Conservation (phyloP, 2,329 filamentous ascomycete species). For the Fusarium metavorans region DNA sequence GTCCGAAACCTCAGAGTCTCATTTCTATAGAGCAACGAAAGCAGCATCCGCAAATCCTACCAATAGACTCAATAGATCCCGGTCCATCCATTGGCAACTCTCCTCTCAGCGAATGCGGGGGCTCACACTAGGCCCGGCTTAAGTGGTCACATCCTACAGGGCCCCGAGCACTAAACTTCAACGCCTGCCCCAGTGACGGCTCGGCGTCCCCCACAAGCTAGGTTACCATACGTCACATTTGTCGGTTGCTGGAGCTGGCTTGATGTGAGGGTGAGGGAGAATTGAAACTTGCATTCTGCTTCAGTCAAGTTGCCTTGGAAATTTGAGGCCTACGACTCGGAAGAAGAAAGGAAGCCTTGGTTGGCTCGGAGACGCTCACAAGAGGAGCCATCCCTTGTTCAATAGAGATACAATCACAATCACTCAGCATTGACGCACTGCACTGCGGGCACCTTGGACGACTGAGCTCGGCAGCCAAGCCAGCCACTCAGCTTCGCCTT, state of each 20-base stretch:
- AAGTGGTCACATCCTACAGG: constrained; percentile 31
- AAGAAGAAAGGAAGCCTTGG: not conserved
- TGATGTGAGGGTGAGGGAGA: constrained; percentile 25
- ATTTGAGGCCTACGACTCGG: constrained; percentile 1
- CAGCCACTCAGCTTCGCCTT: constrained; percentile 28
- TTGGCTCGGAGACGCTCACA: constrained; percentile 7
- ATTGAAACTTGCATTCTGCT: constrained; percentile 31
- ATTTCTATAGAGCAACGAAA: constrained; percentile 26
- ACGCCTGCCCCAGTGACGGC: constrained; percentile 17
- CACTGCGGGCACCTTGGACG: not conserved
- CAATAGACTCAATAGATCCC: not conserved
- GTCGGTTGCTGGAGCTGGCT: constrained; percentile 7
- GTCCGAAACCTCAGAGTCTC: constrained; percentile 31
- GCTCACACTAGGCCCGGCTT: constrained; percentile 23
- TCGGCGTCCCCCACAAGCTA: constrained; percentile 18
- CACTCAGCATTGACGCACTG: constrained; percentile 30
- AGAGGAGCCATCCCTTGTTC: not conserved
- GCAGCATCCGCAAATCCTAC: constrained; percentile 8
- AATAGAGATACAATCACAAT: constrained; percentile 19
- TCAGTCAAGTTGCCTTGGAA: not conserved
- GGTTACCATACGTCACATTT: constrained; percentile 32
- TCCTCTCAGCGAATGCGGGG: constrained; percentile 29
- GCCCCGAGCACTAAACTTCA: constrained; percentile 11
- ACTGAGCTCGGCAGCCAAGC: constrained; percentile 4
- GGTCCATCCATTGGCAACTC: constrained; percentile 11